Conservation (phyloP, 805 yeast genomes). For the Candida nanaspora region DNA sequence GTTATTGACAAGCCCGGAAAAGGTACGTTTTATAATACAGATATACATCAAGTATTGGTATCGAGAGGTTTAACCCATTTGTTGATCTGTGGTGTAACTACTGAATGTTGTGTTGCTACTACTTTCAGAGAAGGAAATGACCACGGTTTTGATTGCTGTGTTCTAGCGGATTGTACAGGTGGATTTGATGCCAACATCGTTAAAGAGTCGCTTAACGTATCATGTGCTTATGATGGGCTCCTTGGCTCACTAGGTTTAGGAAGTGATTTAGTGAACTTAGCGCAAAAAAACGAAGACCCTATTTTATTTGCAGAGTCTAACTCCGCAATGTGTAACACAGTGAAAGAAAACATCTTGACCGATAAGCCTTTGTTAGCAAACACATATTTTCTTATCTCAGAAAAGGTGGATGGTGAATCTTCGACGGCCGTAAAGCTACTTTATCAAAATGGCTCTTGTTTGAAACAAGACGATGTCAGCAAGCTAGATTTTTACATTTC, state of each 20-base stretch:
- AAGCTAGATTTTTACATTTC: neutral
- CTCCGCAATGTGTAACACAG: too few species aligned
- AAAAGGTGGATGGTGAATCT: too few species aligned
- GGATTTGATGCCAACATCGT: slow-evolving; percentile 10
- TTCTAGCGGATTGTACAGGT: slow-evolving; percentile 9
- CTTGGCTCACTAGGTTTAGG: slow-evolving; percentile 9
- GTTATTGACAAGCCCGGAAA: slow-evolving; percentile 27
- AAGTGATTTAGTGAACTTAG: slow-evolving; percentile 2
- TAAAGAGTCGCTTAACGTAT: slow-evolving; percentile 7
- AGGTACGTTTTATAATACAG: slow-evolving; percentile 26
- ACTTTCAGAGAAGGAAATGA: slow-evolving; percentile 27
- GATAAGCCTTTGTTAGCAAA: too few species aligned
- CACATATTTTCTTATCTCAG: too few species aligned
- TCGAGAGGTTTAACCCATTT: slow-evolving; percentile 22
- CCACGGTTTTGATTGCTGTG: slow-evolving; percentile 23
- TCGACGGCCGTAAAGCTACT: too few species aligned
- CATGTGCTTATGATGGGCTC: slow-evolving; percentile 12
- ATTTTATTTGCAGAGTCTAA: neutral
- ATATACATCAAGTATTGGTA: slow-evolving; percentile 19
- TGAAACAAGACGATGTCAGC: too few species aligned
- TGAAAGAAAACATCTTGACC: too few species aligned
- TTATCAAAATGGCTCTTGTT: too few species aligned
- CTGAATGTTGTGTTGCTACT: slow-evolving; percentile 27
- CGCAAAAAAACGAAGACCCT: neutral
- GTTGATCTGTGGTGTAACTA: slow-evolving; percentile 24